Conservation (phyloP, 768 basidiomycete species). For the Nidularia sp. region DNA sequence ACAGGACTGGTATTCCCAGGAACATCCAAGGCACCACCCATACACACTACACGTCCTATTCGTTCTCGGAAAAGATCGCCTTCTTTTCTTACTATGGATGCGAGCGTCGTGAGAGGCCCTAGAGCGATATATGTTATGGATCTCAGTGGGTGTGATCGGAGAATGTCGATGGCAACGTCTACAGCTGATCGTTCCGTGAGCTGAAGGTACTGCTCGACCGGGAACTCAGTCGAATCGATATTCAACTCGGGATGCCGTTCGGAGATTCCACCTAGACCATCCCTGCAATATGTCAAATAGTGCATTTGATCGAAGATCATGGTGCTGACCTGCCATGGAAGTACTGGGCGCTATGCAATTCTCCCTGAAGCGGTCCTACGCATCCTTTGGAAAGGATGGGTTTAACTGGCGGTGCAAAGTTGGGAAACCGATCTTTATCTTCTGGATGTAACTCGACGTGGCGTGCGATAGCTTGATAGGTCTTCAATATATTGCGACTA, state of each 20-base stretch:
- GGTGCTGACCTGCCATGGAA: constrained; percentile 81
- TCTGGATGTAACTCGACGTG: constrained; percentile 56
- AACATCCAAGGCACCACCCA: constrained; percentile 93
- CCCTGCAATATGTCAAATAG: constrained; percentile 53
- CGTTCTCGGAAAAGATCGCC: constrained; percentile 47
- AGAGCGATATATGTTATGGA: constrained; percentile 70
- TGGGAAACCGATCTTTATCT: constrained; percentile 54
- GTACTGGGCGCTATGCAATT: constrained; percentile 71
- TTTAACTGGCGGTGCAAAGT: constrained; percentile 45
- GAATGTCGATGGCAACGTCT: constrained; percentile 52
- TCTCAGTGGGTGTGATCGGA: constrained; percentile 43
- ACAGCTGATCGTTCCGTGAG: constrained; percentile 41
- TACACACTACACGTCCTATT: constrained; percentile 75
- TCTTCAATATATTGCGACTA: constrained; percentile 72
- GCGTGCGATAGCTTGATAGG: constrained; percentile 62
- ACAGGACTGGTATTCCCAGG: constrained; percentile 82
- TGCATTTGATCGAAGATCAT: too few relatives aligned
- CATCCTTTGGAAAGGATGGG: constrained; percentile 66
- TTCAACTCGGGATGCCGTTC: constrained; percentile 65
- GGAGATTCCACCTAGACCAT: constrained; percentile 62
- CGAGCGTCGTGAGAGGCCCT: constrained; percentile 80
- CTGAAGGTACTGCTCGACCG: constrained; percentile 37
- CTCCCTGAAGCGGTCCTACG: constrained; percentile 64
- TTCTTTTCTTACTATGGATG: constrained; percentile 55
- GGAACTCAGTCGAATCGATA: constrained; percentile 13